These are phyloP conservation scores for Eudorina sp. DNA, from an alignment of 139 green algal genomes.

Conservation along the genomic window DNA sequence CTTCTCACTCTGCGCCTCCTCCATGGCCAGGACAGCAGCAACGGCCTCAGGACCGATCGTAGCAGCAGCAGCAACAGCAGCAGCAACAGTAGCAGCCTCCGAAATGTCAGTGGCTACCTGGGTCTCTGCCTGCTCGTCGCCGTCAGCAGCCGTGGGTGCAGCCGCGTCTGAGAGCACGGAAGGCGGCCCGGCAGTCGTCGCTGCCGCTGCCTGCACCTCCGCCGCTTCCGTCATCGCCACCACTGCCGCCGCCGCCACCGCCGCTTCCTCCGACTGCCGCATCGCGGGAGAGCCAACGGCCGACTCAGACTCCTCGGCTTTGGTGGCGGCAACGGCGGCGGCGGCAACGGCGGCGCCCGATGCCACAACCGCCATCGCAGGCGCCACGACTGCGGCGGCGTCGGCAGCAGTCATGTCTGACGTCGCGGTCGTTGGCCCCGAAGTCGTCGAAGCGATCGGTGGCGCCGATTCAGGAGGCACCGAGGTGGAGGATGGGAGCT, in stretches of 20 bases:
- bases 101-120: neutral
- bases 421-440: no score
- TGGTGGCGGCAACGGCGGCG: neutral
- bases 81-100: neutral
- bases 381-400: neutral
- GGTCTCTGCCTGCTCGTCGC: neutral
- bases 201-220: neutral
- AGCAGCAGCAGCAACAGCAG: neutral
- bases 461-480: no score
- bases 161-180: neutral
- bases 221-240: no score
- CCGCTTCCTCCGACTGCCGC: no score
- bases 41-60: neutral
- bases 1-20: no score
- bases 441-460: no score
- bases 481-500: no score
- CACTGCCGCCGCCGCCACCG: no score
- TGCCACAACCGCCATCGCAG: neutral
- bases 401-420: neutral
- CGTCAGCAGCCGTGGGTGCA: neutral
- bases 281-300: no score
- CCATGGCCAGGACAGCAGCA: no score
- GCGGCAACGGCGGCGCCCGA: neutral
- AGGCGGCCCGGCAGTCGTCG: neutral
- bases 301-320: no score